phyloP scores from a whole-genome alignment of 805 yeast genomes.

The Zygosaccharomyces siamensis region DNA sequence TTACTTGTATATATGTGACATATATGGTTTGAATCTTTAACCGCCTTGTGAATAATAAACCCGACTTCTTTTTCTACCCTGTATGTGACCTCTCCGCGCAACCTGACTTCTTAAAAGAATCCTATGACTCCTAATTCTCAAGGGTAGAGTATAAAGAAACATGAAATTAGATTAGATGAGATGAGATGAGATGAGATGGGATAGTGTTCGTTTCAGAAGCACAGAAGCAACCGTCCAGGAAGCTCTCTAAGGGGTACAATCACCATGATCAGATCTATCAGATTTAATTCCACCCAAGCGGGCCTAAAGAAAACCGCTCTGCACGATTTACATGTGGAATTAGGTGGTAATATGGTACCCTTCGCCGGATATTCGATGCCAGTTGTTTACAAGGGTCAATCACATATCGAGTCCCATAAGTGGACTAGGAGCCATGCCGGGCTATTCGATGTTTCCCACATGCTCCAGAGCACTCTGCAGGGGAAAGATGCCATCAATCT shows the following conservation, averaged over 20 bases:
- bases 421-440: slow-evolving; percentile 92
- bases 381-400: slow-evolving; percentile 74
- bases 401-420: slow-evolving; percentile 87
- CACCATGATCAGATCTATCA: slow-evolving; percentile 7
- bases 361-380: slow-evolving; percentile 98
- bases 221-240: too few species aligned
- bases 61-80: not conserved
- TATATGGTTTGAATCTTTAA: not conserved
- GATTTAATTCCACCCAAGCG: slow-evolving; percentile 34
- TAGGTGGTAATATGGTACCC: slow-evolving; percentile 89
- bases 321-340: slow-evolving; percentile 67
- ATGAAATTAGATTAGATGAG: too few species aligned
- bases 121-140: not conserved
- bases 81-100: not conserved
- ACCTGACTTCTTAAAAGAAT: not conserved
- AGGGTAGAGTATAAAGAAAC: not conserved
- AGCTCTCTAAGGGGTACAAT: too few species aligned
- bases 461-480: slow-evolving; percentile 80
- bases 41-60: not conserved
- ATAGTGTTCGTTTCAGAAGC: too few species aligned
- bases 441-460: slow-evolving; percentile 92
- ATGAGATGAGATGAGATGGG: too few species aligned
- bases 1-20: slow-evolving; percentile 5
- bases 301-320: slow-evolving; percentile 66
- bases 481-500: slow-evolving; percentile 68